Evolutionary conservation across 805 yeast species (phyloP).

Genomic region (Metschnikowia santaceciliae): DNA sequence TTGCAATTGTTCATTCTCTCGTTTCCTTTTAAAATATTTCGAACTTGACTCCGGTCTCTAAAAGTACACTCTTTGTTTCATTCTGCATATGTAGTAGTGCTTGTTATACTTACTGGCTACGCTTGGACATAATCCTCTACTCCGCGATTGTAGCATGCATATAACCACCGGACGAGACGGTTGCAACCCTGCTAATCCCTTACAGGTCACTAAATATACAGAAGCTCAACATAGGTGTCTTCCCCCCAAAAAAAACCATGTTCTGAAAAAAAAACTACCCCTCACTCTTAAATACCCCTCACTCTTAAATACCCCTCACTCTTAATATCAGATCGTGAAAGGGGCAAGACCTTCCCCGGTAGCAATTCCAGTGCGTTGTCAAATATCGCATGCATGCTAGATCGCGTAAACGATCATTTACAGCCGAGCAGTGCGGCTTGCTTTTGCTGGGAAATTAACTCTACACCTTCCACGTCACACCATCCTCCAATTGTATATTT

Average conservation of each 20-base stretch:
- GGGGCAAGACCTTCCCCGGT: neutral
- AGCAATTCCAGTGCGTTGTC: neutral
- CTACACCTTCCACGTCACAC: neutral
- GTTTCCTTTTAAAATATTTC: neutral
- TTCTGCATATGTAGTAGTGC: neutral
- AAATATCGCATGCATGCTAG: neutral
- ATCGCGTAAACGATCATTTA: neutral
- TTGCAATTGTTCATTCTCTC: neutral
- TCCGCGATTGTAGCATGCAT: neutral
- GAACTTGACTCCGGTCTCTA: neutral
- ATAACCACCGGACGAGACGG: neutral
- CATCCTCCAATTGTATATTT: neutral
- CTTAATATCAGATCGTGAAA: neutral
- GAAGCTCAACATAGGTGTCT: neutral
- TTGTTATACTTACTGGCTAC: neutral
- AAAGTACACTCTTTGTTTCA: neutral
- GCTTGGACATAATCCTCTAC: neutral
- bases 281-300: neutral
- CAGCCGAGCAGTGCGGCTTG: conserved; percentile 1
- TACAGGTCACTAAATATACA: neutral
- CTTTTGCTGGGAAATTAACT: neutral
- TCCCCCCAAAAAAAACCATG: no score
- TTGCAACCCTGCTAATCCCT: neutral
- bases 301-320: neutral
- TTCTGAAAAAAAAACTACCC: no score